Base-by-base conservation (phyloP, 176 grass and related monocot species). In the Carex cristatella region DNA sequence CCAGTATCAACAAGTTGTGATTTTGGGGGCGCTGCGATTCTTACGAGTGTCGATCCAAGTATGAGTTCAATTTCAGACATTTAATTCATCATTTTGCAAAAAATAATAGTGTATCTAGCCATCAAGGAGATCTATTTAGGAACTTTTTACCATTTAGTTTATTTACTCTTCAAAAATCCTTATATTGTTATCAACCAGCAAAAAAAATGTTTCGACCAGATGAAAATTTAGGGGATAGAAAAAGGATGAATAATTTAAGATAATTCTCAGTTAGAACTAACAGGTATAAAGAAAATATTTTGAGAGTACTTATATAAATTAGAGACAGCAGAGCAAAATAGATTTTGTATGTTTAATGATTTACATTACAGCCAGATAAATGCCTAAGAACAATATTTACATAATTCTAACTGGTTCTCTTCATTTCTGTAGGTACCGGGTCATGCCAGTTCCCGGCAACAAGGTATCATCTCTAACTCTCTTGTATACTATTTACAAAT, bases 41-140 rank as follows among this genome's bases (percentile, higher is more conserved):
- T 92, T 83, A 90, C 84, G 31, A 94, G 82, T 51, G 79, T 73
- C 46, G 89, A 94, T 79, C 93, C 93, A 60, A 91, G 93, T 92
- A 90, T 86, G 77, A 55, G 53, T 28, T 33, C 48, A 57, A 78
- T 57, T 57, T 78, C 74, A 78, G 4, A 57, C 6, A 44, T 18
- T 69, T 71, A 27, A 57, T 57, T 18, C 15, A 18, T 32, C 28
- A 78, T 57, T 78, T 15, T 78, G 51, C 51, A 76, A 76, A 77
- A 32, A 30, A 55, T 55, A 11, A 12, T 14, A 56, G 11, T 77
- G 12, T 56, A 5, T 55, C 7, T 77, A 32, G 11, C 49, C 46
- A 11, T 69, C 28, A 14, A 54, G 4, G 10, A 23, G 12, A 55
- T 31, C 56, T 40, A 40, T 31, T 77, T 40, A 40, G 14, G 14